Evolutionary conservation across 2,329 filamentous ascomycete genomes (phyloP).

Genomic region (Sclerotinia borealis): DNA sequence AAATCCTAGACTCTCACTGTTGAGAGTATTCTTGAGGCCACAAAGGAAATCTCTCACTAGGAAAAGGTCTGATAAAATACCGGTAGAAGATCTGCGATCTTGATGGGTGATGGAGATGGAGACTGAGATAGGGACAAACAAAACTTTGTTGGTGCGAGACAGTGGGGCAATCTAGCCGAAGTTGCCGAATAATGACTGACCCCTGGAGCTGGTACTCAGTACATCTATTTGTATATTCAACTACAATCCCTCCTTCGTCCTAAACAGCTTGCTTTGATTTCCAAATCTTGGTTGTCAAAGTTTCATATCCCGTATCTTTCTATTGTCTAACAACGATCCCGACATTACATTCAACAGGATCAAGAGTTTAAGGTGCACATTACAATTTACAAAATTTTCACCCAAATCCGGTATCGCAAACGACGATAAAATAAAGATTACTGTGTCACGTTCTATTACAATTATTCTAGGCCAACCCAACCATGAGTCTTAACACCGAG

Average conservation of each 20-base stretch:
- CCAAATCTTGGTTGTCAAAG: neutral
- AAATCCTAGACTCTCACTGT: neutral
- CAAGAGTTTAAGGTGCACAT: neutral
- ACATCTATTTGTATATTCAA: neutral
- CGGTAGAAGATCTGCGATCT: neutral
- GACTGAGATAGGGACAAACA: neutral
- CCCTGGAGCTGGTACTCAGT: neutral
- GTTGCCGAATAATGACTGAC: neutral
- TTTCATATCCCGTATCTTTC: neutral
- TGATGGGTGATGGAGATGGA: neutral
- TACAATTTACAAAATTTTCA: neutral
- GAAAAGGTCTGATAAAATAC: neutral
- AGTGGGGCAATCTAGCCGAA: neutral
- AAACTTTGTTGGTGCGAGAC: neutral
- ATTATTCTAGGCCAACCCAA: neutral
- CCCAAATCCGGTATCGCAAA: neutral
- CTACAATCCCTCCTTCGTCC: neutral
- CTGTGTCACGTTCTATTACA: neutral
- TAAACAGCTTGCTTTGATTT: neutral
- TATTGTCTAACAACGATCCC: neutral
- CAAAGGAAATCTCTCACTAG: neutral
- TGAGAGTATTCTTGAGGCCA: accelerated
- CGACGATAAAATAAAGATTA: neutral
- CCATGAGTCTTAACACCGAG: neutral
- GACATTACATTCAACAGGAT: neutral